Conservation (phyloP, 2,329 filamentous ascomycete species). For the Paecilomyces sp. region DNA sequence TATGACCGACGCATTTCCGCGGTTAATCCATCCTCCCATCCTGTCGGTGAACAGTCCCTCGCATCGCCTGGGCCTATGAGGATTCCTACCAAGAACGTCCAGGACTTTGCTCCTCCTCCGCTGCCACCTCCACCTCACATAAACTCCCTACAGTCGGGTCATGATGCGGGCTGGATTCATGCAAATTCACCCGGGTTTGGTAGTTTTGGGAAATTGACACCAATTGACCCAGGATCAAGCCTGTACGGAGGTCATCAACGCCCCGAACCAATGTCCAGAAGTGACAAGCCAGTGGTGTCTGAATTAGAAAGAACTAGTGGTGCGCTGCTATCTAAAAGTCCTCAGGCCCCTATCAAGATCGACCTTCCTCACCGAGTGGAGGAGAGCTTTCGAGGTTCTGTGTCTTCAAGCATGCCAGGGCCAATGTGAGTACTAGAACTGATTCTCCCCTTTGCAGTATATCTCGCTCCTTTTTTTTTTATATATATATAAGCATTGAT, state of each 20-base stretch:
- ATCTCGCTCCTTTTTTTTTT: not conserved
- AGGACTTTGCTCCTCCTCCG: conserved; percentile 50
- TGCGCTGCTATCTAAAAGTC: conserved; percentile 20
- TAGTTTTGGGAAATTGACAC: conserved; percentile 41
- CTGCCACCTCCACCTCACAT: conserved; percentile 60
- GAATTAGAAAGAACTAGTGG: conserved; percentile 26
- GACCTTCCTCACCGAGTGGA: conserved; percentile 25
- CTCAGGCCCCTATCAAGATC: conserved; percentile 27
- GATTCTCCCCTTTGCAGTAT: not conserved
- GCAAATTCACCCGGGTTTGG: conserved; percentile 47
- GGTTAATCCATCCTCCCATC: conserved; percentile 30
- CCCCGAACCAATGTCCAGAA: conserved; percentile 22
- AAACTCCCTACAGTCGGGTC: conserved; percentile 48
- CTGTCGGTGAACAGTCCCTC: conserved; percentile 34
- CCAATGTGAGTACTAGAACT: conserved; percentile 23
- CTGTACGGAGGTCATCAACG: conserved; percentile 40
- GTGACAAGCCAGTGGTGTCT: conserved; percentile 30
- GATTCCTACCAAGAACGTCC: conserved; percentile 50
- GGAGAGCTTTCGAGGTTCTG: conserved; percentile 26
- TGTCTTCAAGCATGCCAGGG: conserved; percentile 19
- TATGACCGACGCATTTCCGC: conserved; percentile 24
- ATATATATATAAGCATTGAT: not conserved
- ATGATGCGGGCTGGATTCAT: conserved; percentile 58
- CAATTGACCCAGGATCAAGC: conserved; percentile 45
- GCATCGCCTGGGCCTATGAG: conserved; percentile 51